Evolutionary conservation across 257 asterid genomes (phyloP).

Genomic region (Nicotiana paniculata): DNA sequence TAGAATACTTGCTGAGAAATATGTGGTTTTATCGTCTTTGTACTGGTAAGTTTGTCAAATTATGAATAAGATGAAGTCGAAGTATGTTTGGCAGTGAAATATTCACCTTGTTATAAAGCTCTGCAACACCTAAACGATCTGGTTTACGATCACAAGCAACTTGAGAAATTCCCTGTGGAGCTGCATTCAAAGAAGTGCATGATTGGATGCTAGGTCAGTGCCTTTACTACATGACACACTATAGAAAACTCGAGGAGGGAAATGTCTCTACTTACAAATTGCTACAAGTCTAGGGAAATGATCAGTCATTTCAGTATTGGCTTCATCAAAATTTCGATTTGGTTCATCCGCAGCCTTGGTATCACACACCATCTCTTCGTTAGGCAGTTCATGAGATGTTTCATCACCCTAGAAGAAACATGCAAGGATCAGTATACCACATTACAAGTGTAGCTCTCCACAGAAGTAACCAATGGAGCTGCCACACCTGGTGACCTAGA

Average conservation of each 20-base stretch:
- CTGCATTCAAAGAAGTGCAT: slow-evolving; percentile 32
- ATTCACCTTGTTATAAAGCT: slow-evolving; percentile 69
- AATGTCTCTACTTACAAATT: slow-evolving; percentile 49
- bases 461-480: not conserved
- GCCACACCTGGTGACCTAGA: not conserved
- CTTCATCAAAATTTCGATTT: slow-evolving; percentile 31
- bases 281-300: slow-evolving; percentile 52
- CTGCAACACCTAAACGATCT: slow-evolving; percentile 56
- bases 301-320: slow-evolving; percentile 31
- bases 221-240: slow-evolving; percentile 2
- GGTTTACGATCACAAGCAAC: slow-evolving; percentile 53
- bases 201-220: not conserved
- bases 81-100: not conserved
- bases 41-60: not conserved
- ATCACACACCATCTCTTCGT: slow-evolving; percentile 34
- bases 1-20: not conserved
- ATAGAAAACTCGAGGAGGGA: slow-evolving; percentile 5
- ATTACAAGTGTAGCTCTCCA: not conserved
- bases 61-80: not conserved
- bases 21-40: not conserved
- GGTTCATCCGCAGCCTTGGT: slow-evolving; percentile 38
- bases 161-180: slow-evolving; percentile 50
- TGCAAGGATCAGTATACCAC: not conserved
- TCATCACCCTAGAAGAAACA: slow-evolving; percentile 51
- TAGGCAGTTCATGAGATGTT: slow-evolving; percentile 31